phyloP scores from a whole-genome alignment of 164 flowering plant genomes.

The Litsea cubeba region DNA sequence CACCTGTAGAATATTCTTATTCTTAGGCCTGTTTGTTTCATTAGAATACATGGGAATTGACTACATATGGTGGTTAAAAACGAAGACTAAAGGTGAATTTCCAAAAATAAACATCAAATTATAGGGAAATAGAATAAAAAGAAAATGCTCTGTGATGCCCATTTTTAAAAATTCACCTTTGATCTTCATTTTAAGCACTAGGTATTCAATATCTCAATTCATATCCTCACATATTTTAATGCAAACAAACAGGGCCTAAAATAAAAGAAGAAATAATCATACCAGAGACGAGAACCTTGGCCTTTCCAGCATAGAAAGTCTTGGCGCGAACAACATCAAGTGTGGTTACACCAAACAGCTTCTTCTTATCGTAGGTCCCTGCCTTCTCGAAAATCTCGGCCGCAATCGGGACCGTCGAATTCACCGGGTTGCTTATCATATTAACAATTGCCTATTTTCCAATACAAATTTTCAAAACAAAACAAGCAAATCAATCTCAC shows the following conservation, averaged over 20 bases:
- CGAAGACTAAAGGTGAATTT: too few relatives aligned
- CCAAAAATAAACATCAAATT: too few relatives aligned
- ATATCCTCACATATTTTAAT: background rate
- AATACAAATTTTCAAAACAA: background rate
- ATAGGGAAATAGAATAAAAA: too few relatives aligned
- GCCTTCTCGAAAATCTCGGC: slow-evolving; percentile 92
- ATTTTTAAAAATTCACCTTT: too few relatives aligned
- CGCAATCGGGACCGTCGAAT: slow-evolving; percentile 96
- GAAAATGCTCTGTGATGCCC: too few relatives aligned
- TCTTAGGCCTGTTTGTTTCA: too few relatives aligned
- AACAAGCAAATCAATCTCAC: background rate
- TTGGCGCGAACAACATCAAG: slow-evolving; percentile 94
- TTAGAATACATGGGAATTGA: too few relatives aligned
- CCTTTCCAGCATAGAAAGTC: slow-evolving; percentile 94
- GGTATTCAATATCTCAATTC: too few relatives aligned
- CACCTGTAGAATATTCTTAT: too few relatives aligned
- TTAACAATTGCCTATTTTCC: slow-evolving; percentile 69
- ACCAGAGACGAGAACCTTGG: slow-evolving; percentile 52
- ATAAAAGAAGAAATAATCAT: background rate
- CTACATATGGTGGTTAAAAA: too few relatives aligned
- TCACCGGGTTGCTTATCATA: slow-evolving; percentile 97
- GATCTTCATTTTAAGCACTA: too few relatives aligned
- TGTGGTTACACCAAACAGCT: slow-evolving; percentile 89
- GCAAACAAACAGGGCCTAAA: slow-evolving; percentile 3
- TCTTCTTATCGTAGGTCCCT: slow-evolving; percentile 75